phyloP scores from a whole-genome alignment of 352 stramenopile genomes.

The Chrysophaeum taylorii region DNA sequence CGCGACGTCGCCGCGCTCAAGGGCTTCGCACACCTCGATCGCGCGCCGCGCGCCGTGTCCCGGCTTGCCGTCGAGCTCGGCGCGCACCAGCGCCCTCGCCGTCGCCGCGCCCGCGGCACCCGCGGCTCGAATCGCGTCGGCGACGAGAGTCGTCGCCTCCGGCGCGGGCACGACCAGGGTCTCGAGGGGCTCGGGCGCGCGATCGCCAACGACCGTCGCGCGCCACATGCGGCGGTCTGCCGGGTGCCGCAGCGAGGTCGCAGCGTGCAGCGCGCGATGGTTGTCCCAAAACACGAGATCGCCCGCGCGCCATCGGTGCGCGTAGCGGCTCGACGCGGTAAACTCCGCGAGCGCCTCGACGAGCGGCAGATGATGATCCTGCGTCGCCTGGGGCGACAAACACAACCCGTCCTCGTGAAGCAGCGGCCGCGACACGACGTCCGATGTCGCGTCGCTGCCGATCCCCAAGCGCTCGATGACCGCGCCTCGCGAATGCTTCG shows the following conservation, averaged over 20 bases:
- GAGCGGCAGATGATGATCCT: too few species aligned
- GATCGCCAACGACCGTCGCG: neutral
- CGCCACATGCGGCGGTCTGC: neutral
- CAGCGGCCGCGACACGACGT: too few species aligned
- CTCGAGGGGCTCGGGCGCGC: neutral
- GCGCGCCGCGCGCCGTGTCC: neutral
- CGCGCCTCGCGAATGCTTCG: neutral
- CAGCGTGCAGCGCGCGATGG: neutral
- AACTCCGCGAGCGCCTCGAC: neutral
- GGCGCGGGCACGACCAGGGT: neutral
- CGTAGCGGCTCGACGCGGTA: neutral
- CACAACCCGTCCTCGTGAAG: neutral
- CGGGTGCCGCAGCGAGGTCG: neutral
- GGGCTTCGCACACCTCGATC: neutral
- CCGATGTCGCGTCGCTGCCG: too few species aligned
- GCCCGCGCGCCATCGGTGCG: neutral
- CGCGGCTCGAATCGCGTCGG: neutral
- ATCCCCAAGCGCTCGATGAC: neutral
- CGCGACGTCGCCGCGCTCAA: neutral
- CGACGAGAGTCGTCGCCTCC: neutral
- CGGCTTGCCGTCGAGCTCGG: neutral
- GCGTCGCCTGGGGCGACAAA: neutral
- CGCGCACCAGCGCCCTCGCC: neutral
- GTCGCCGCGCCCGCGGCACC: neutral
- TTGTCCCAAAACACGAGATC: conserved; percentile 3